Base-by-base conservation (phyloP, 768 basidiomycete species). In the Boletus pseudopeckii region DNA sequence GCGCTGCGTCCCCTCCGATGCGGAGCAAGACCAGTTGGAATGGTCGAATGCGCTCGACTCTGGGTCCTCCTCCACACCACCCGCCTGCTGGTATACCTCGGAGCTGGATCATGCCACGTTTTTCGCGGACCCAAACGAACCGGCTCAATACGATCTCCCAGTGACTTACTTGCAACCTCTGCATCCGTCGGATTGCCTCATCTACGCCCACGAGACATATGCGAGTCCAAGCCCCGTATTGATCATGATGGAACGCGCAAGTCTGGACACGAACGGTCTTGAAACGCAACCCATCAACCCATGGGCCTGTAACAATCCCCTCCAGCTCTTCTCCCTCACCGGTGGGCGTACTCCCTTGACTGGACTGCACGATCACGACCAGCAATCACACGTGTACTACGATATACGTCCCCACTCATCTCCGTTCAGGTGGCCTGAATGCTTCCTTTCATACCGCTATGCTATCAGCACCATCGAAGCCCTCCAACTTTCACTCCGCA, bases 201-300 rank as follows among this genome's bases (percentile, higher is more conserved):
- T 55, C 32, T 46, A 56, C 30, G 26, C 11, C 5, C 30, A 1
- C n/a, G 11, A 32, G 1, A 13, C 26, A 4, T 64, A 58, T 24
- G 59, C 43, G 7, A n/a, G 22, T 38, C 63, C 63, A 15, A 62
- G 43, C 20, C 63, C 63, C 20, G 24, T 59, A 9, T 2, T 56
- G 54, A 3, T 14, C 34, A 56, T 64, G 32, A 48, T 65, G 8
- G 11, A 36, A 36, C 60, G 63, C 22, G 52, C 55, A 28, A 13
- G 0, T 0, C 3, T 62, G 17, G 63, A 64, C 9, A 2, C 1
- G 4, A 0, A 13, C 0, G 48, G 51, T 1, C 41, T 28, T 8
- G 5, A 9, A 5, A 18, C 34, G 2, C 34, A 26, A 13, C 45
- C 43, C 7, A 22, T 65, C 45, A 0, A 52, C 32, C 32, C 38